Conservation (phyloP, 2,329 filamentous ascomycete genomes). For the Lasiodiplodia sp. region DNA sequence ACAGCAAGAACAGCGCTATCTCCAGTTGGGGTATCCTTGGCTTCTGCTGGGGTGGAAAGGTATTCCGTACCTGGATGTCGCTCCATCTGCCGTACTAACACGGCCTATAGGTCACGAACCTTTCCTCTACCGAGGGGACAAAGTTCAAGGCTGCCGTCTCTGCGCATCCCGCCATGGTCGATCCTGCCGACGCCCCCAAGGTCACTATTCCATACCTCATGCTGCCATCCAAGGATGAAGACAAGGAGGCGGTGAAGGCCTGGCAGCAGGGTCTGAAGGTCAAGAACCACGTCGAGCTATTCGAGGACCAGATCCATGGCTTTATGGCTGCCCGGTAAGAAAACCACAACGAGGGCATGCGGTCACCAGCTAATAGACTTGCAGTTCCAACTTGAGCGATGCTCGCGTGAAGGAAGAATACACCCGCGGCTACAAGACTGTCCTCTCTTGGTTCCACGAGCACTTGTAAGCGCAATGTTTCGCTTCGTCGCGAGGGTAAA, state of each 20-base stretch:
- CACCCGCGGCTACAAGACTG: conserved; percentile 57
- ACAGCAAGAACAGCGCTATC: conserved; percentile 54
- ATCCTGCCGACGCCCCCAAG: conserved; percentile 62
- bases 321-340: conserved; percentile 52
- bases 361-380: background rate
- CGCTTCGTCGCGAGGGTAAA: conserved; percentile 14
- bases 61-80: conserved; percentile 25
- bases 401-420: conserved; percentile 58
- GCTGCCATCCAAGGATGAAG: conserved; percentile 65
- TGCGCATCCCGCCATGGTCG: conserved; percentile 68
- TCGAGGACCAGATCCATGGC: conserved; percentile 55
- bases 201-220: conserved; percentile 65
- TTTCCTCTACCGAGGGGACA: conserved; percentile 59
- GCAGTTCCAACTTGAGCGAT: conserved; percentile 54
- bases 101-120: conserved; percentile 59
- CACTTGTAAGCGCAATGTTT: conserved; percentile 54
- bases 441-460: conserved; percentile 61
- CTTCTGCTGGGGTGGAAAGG: conserved; percentile 66
- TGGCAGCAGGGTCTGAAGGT: conserved; percentile 58
- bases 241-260: conserved; percentile 58
- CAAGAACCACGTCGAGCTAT: conserved; percentile 57
- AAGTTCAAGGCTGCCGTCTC: conserved; percentile 65
- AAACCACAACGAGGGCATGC: background rate
- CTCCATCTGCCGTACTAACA: background rate
- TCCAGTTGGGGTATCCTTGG: conserved; percentile 67